phyloP scores from a whole-genome alignment of 176 grass and related monocot genomes.

The Tillandsia leiboldiana region DNA sequence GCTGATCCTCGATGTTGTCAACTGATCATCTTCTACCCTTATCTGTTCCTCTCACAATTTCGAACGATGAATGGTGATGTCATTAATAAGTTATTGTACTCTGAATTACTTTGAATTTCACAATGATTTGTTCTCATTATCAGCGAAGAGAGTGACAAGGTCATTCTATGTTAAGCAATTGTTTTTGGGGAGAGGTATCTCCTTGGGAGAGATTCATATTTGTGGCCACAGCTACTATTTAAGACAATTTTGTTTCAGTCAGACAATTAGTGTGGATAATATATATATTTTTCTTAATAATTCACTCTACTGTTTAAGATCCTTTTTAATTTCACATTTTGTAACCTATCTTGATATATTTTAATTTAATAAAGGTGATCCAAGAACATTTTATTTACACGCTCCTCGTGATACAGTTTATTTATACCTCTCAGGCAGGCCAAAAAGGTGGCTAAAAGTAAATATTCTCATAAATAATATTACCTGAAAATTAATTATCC shows the following conservation, averaged over 20 bases:
- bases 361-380: no score
- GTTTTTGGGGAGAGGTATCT: neutral
- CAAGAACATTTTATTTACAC: no score
- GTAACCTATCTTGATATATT: no score
- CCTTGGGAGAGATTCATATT: neutral
- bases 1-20: conserved; percentile 85
- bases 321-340: no score
- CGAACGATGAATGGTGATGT: neutral
- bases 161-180: conserved; percentile 2
- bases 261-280: neutral
- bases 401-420: no score
- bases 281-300: neutral
- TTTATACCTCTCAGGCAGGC: no score
- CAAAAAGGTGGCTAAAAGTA: no score
- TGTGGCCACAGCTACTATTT: neutral
- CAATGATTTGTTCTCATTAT: neutral
- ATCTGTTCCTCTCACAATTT: neutral
- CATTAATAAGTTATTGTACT: neutral
- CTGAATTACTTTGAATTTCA: neutral
- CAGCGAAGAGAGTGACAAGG: neutral
- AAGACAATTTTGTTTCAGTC: neutral
- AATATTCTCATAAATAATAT: no score
- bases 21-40: conserved; percentile 37
- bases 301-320: no score
- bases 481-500: no score